Evolutionary conservation across 305 asterid genomes (phyloP).

Genomic region (Rubia peregrina): DNA sequence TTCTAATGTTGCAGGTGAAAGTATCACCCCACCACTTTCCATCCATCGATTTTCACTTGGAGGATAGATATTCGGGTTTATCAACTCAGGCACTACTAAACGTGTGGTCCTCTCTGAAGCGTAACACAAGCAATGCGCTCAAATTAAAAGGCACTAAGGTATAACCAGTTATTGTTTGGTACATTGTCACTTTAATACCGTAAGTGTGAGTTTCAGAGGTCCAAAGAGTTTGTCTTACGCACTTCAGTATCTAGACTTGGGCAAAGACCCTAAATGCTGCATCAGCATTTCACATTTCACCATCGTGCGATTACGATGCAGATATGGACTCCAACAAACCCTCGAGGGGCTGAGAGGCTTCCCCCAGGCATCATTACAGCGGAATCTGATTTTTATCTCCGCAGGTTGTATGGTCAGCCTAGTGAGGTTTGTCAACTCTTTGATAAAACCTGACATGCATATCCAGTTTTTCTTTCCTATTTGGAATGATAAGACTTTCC

Average conservation of each 20-base stretch:
- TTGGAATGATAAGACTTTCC: neutral
- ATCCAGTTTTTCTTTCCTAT: neutral
- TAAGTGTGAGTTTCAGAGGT: neutral
- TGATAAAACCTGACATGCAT: neutral
- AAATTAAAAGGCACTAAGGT: constrained; percentile 48
- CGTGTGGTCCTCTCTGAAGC: constrained; percentile 66
- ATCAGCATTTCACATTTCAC: neutral
- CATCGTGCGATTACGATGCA: constrained; percentile 25
- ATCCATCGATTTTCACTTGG: constrained; percentile 57
- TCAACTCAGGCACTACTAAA: constrained; percentile 77
- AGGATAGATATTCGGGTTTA: constrained; percentile 73
- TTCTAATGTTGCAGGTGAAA: constrained; percentile 39
- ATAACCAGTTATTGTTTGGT: neutral
- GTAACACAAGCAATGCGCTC: constrained; percentile 34
- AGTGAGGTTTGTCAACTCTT: constrained; percentile 49
- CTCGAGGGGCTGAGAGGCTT: constrained; percentile 79
- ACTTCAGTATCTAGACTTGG: neutral
- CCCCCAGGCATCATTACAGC: constrained; percentile 59
- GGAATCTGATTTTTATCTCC: constrained; percentile 64
- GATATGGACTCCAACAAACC: constrained; percentile 83
- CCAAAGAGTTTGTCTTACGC: neutral
- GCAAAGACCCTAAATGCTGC: neutral
- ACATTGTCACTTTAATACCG: neutral
- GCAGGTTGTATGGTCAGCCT: constrained; percentile 81
- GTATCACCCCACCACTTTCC: constrained; percentile 46